Evolutionary conservation across 2,329 filamentous ascomycete species (phyloP).

Genomic region (Incumbomyces lentus): DNA sequence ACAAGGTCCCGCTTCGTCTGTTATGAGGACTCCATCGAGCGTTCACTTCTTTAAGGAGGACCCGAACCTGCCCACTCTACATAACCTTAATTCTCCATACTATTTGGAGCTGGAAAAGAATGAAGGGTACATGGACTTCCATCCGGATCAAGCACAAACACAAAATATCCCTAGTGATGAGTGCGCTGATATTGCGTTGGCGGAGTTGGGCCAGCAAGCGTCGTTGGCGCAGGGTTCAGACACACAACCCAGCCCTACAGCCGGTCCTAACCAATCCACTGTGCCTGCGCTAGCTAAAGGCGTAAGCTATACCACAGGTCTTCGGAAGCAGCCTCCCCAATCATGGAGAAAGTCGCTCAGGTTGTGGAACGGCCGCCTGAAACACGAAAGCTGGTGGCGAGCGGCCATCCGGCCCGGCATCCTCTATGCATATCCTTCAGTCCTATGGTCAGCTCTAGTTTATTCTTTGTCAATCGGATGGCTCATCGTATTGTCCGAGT

Average conservation of each 20-base stretch:
- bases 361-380: slow-evolving; percentile 68
- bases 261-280: slow-evolving; percentile 1
- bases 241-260: background rate
- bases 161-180: background rate
- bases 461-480: slow-evolving; percentile 86
- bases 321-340: slow-evolving; percentile 56
- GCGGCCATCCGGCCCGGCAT: slow-evolving; percentile 73
- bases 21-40: background rate
- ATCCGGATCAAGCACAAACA: background rate
- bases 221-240: background rate
- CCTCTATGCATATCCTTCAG: slow-evolving; percentile 74
- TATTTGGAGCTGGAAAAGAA: slow-evolving; percentile 22
- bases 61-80: slow-evolving; percentile 19
- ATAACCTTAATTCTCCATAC: slow-evolving; percentile 30
- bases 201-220: background rate
- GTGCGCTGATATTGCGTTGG: background rate
- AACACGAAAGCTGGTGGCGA: slow-evolving; percentile 66
- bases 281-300: slow-evolving; percentile 1
- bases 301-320: slow-evolving; percentile 56
- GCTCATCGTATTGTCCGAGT: slow-evolving; percentile 90
- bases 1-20: background rate
- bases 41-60: slow-evolving; percentile 5
- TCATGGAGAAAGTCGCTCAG: slow-evolving; percentile 65
- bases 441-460: slow-evolving; percentile 77
- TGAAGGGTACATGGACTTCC: slow-evolving; percentile 22